Base-by-base conservation (phyloP, 164 flowering plant species). In the Stephania yunnanensis region DNA sequence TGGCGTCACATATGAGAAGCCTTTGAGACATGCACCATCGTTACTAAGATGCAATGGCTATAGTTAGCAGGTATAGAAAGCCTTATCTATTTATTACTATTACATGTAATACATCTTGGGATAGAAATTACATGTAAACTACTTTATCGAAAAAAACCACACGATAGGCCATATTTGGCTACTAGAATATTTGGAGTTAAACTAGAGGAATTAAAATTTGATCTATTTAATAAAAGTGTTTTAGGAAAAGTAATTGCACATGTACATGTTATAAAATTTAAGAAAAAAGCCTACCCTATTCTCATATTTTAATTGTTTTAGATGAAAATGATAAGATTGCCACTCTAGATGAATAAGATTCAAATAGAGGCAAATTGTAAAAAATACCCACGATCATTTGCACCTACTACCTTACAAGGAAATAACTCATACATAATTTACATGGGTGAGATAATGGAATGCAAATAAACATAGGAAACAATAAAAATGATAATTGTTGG, bases 11-110 rank as follows among this genome's bases (percentile, higher is more conserved):
- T 42, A 70, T 74, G 53, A 75, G 78, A 1, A 73, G 77, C 1
- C 79, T 78, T 0, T 46, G 77, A 8, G 80, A 76, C 29, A 82
- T 82, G 81, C 9, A 36, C 0, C 31, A 29, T 0, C 13, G 70
- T 6, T 78, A 66, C 61, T 3, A 66, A 2, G 81, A 80, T 76
- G 82, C 69, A 17, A 81, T 80, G 81, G 30, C 78, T 0, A 52
- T 81, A 19, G 78, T 81, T 0, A 42, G 70, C 48, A 22, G 45
- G 4, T 75, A 63, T 73, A 76, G 81, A 8, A 81, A 75, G n/a
- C 77, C 80, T 0, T 64, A 80, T 19, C 1, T 78, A n/a, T n/a
- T n/a, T n/a, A n/a, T n/a, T n/a, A n/a, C n/a, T n/a, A n/a, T n/a
- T n/a, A n/a, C n/a, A n/a, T n/a, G n/a, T n/a, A n/a, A n/a, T n/a